phyloP scores from a whole-genome alignment of 345 rosid genomes.

The Ceriops decandra region DNA sequence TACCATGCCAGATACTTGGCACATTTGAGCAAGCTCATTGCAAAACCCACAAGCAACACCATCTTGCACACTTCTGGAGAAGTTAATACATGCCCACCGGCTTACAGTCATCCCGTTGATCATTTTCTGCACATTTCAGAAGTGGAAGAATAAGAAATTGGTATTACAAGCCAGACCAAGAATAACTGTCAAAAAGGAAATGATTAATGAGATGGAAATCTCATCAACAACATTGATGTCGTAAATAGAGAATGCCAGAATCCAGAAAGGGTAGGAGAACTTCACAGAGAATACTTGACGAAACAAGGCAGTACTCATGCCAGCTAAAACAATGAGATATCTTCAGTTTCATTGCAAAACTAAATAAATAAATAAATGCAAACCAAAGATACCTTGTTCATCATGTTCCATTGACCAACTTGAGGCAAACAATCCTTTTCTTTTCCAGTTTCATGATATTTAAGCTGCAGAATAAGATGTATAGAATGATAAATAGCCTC shows the following conservation, averaged over 20 bases:
- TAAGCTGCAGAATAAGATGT: slow-evolving; percentile 52
- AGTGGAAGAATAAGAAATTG: slow-evolving; percentile 10
- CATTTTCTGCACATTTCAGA: slow-evolving; percentile 63
- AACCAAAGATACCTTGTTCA: slow-evolving; percentile 69
- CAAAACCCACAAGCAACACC: slow-evolving; percentile 88
- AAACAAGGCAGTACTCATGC: neutral
- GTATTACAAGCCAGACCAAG: slow-evolving; percentile 2
- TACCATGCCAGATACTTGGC: slow-evolving; percentile 99
- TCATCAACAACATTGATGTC: neutral
- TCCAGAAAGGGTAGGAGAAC: too few relatives aligned
- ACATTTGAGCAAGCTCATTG: slow-evolving; percentile 92
- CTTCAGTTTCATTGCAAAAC: too few relatives aligned
- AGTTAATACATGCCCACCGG: slow-evolving; percentile 97
- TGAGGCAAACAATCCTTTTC: slow-evolving; percentile 98
- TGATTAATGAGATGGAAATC: neutral
- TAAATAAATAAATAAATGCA: neutral
- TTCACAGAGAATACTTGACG: neutral
- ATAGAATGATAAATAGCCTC: slow-evolving; percentile 3
- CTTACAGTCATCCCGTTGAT: slow-evolving; percentile 94
- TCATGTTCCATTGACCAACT: slow-evolving; percentile 99
- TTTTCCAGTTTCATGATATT: slow-evolving; percentile 95
- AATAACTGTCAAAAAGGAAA: neutral
- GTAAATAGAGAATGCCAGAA: too few relatives aligned
- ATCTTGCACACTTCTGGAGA: slow-evolving; percentile 93
- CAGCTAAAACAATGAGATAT: neutral